Conservation (phyloP, 768 basidiomycete species). For the Macrolepiota dolichaula region DNA sequence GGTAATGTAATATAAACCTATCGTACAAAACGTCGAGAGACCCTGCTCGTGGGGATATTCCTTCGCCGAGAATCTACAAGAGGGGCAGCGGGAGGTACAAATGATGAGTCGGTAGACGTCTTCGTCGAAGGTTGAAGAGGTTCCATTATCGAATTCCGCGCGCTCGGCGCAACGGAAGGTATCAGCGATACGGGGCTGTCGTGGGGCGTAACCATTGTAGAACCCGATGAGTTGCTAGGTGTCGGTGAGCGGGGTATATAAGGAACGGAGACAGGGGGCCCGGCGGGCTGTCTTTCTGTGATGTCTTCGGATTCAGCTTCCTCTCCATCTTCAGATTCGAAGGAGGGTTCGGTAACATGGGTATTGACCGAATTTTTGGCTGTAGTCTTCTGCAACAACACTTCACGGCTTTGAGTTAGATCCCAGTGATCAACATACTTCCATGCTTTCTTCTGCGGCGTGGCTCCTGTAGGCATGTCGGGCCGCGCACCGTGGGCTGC, state of each 20-base stretch:
- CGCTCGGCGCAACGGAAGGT: not conserved
- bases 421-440: slow-evolving; percentile 71
- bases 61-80: slow-evolving; percentile 21
- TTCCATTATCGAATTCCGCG: not conserved
- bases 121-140: not conserved
- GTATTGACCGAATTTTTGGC: slow-evolving; percentile 18
- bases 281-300: not conserved
- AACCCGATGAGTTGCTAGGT: slow-evolving; percentile 2
- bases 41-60: slow-evolving; percentile 2
- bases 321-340: not conserved
- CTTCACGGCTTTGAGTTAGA: slow-evolving; percentile 60
- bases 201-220: not conserved
- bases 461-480: slow-evolving; percentile 67
- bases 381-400: slow-evolving; percentile 39
- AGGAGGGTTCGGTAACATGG: not conserved
- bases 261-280: not conserved
- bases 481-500: slow-evolving; percentile 55
- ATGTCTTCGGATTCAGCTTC: not conserved
- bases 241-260: slow-evolving; percentile 4
- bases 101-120: not conserved
- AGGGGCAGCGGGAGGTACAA: slow-evolving; percentile 22
- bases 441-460: slow-evolving; percentile 75
- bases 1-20: slow-evolving; percentile 5
- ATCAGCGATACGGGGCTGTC: slow-evolving; percentile 5
- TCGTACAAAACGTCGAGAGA: slow-evolving; percentile 8